Percentiles rank a stretch among this genome's conserved stretches.
Conservation (phyloP, 2,329 filamentous ascomycete species). For the Talaromyces marneffei region DNA sequence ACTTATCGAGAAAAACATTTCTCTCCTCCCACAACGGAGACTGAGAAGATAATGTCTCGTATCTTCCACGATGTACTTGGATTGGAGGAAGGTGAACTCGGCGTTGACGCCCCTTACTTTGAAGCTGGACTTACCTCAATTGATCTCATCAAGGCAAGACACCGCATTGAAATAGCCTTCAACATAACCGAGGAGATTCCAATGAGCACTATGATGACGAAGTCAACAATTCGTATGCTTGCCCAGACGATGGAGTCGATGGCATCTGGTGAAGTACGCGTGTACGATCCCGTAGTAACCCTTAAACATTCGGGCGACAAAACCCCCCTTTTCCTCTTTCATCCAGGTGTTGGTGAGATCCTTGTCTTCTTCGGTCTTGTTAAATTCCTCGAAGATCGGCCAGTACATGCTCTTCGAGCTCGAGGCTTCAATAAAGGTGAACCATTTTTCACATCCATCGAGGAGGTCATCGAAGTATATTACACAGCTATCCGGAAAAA, state of each 20-base stretch:
- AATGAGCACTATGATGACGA: conserved; percentile 33
- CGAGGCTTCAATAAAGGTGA: conserved; percentile 41
- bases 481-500: conserved; percentile 32
- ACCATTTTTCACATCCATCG: conserved; percentile 32
- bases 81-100: conserved; percentile 15
- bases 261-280: background rate
- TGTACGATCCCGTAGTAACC: conserved; percentile 30
- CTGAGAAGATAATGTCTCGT: background rate
- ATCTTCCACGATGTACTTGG: conserved; percentile 6
- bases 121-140: conserved; percentile 33
- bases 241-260: conserved; percentile 21
- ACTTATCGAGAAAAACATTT: conserved; percentile 1
- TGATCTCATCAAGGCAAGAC: conserved; percentile 38
- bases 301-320: conserved; percentile 23
- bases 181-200: conserved; percentile 29
- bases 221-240: conserved; percentile 19
- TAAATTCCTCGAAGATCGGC: conserved; percentile 33
- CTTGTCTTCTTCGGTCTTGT: conserved; percentile 34
- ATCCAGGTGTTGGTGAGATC: conserved; percentile 37
- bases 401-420: conserved; percentile 45
- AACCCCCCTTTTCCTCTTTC: conserved; percentile 31
- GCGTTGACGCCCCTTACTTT: conserved; percentile 20
- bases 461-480: conserved; percentile 41
- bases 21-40: background rate
- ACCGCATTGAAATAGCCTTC: conserved; percentile 28